phyloP scores from a whole-genome alignment of 2,329 filamentous ascomycete species.

The Xylariaceae sp. region DNA sequence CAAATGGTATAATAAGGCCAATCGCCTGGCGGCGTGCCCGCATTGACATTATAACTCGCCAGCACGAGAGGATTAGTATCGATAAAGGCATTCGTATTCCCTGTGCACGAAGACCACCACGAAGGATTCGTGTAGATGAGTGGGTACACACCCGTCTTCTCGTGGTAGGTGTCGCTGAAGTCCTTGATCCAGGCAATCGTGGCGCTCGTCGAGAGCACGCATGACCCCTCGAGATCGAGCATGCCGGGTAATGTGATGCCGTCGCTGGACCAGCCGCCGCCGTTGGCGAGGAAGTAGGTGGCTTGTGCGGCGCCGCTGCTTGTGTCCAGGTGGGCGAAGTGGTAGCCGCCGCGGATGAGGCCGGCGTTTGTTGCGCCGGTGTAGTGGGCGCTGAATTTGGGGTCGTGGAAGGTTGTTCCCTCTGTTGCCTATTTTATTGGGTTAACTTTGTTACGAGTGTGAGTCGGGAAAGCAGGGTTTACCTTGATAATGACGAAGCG shows the following conservation, averaged over 20 bases:
- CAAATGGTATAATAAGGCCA: constrained; percentile 52
- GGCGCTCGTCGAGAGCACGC: constrained; percentile 40
- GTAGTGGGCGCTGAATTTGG: constrained; percentile 46
- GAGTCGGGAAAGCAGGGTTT: too few species aligned
- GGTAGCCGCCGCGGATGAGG: constrained; percentile 52
- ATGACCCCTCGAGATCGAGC: constrained; percentile 49
- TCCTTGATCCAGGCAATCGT: constrained; percentile 50
- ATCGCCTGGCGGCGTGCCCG: constrained; percentile 44
- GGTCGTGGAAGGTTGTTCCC: constrained; percentile 42
- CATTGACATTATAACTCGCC: constrained; percentile 39
- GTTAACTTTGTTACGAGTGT: too few species aligned
- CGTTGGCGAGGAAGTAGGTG: constrained; percentile 46
- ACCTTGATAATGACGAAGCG: constrained; percentile 44
- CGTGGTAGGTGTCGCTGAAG: constrained; percentile 48
- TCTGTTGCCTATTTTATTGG: constrained; percentile 47
- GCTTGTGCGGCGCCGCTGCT: constrained; percentile 45
- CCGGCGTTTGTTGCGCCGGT: constrained; percentile 44
- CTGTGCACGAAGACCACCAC: constrained; percentile 52
- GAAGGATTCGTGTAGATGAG: constrained; percentile 48
- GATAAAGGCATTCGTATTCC: constrained; percentile 42
- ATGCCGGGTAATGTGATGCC: constrained; percentile 52
- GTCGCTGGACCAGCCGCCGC: constrained; percentile 50
- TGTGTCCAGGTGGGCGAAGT: constrained; percentile 46
- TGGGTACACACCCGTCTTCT: constrained; percentile 42
- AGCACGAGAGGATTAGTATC: constrained; percentile 44